Evolutionary conservation across 768 basidiomycete genomes (phyloP).

Genomic region (Mycena chlorophos): DNA sequence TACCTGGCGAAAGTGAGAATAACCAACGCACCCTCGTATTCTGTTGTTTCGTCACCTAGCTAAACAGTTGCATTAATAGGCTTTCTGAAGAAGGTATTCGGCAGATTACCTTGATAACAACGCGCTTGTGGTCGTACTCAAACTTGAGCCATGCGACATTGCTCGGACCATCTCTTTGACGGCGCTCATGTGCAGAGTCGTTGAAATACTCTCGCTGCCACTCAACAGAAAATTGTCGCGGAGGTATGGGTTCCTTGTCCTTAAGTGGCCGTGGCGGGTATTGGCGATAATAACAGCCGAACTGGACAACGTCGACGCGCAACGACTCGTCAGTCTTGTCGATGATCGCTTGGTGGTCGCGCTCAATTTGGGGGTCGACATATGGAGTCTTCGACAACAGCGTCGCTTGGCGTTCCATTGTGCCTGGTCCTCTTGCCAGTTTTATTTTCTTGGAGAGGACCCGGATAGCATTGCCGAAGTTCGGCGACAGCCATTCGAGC

Average conservation of each 20-base stretch:
- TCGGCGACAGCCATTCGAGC: slow-evolving; percentile 37
- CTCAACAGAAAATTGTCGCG: slow-evolving; percentile 68
- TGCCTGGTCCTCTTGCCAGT: not conserved
- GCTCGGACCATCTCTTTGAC: slow-evolving; percentile 13
- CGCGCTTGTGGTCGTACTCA: slow-evolving; percentile 67
- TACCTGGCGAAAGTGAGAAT: slow-evolving; percentile 55
- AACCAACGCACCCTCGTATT: slow-evolving; percentile 51
- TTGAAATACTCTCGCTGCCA: slow-evolving; percentile 56
- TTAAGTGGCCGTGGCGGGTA: slow-evolving; percentile 28
- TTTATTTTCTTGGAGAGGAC: slow-evolving; percentile 45
- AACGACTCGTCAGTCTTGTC: slow-evolving; percentile 46
- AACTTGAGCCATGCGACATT: slow-evolving; percentile 57
- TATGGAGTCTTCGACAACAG: slow-evolving; percentile 57
- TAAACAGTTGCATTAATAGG: slow-evolving; percentile 27
- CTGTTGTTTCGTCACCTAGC: slow-evolving; percentile 59
- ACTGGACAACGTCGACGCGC: slow-evolving; percentile 63
- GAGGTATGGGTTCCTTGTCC: slow-evolving; percentile 29
- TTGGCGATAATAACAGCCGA: slow-evolving; percentile 57
- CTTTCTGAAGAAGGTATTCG: slow-evolving; percentile 14
- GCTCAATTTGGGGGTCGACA: slow-evolving; percentile 53
- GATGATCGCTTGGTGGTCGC: slow-evolving; percentile 47
- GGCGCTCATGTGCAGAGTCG: slow-evolving; percentile 20
- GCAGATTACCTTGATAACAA: slow-evolving; percentile 63
- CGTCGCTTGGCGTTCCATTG: slow-evolving; percentile 15
- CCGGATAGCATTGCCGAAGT: slow-evolving; percentile 37